A percentile compares a stretch with the other conserved stretches of the same genome.
Evolutionary conservation across 345 rosid species (phyloP).

Genomic region (Aquilaria malaccensis): DNA sequence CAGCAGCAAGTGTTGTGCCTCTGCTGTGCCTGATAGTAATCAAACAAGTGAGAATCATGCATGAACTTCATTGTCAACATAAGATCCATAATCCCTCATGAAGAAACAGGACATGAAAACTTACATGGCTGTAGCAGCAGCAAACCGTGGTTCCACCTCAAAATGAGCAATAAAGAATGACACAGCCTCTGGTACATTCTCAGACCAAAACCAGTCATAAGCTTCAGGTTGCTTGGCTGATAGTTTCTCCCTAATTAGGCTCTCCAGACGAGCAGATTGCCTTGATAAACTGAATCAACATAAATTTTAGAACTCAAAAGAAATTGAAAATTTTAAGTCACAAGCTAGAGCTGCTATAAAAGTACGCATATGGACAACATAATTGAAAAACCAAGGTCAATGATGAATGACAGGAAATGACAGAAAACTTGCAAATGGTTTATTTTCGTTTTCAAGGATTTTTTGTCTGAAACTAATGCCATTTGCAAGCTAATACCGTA

Average conservation of each 20-base stretch:
- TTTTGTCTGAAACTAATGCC: too few relatives aligned
- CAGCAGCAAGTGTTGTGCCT: slow-evolving; percentile 38
- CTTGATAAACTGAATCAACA: slow-evolving; percentile 59
- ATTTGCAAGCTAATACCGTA: too few relatives aligned
- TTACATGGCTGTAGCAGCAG: slow-evolving; percentile 55
- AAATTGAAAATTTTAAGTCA: too few relatives aligned
- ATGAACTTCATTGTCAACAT: slow-evolving; percentile 11
- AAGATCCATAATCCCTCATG: slow-evolving; percentile 7
- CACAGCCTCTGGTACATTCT: slow-evolving; percentile 59
- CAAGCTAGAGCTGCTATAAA: too few relatives aligned
- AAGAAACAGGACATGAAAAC: slow-evolving; percentile 18
- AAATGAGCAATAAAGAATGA: slow-evolving; percentile 55
- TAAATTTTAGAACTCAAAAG: not conserved
- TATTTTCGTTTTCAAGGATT: too few relatives aligned
- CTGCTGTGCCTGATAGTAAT: slow-evolving; percentile 40
- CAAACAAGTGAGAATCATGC: slow-evolving; percentile 11
- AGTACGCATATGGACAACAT: too few relatives aligned
- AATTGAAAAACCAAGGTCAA: too few relatives aligned
- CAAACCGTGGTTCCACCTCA: slow-evolving; percentile 55
- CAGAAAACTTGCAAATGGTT: too few relatives aligned
- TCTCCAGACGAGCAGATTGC: slow-evolving; percentile 73
- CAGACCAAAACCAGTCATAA: slow-evolving; percentile 77
- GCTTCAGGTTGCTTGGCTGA: slow-evolving; percentile 71
- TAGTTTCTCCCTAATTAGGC: slow-evolving; percentile 73
- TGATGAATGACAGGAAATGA: too few relatives aligned